phyloP scores from a whole-genome alignment of 176 grass and related monocot species.

The Phragmites australis region DNA sequence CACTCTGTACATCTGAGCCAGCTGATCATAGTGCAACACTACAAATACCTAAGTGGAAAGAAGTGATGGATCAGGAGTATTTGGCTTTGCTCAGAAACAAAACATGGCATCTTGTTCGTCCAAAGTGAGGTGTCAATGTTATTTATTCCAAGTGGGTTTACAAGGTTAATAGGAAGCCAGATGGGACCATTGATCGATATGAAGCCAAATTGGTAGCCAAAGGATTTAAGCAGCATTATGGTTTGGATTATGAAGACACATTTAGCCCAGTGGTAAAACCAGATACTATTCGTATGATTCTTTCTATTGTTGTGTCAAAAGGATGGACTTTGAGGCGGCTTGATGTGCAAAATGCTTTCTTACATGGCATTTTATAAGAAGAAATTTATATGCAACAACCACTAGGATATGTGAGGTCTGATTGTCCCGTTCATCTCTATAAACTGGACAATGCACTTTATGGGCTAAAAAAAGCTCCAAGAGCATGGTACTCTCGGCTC shows the following conservation, averaged over 20 bases:
- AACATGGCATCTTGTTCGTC: not conserved
- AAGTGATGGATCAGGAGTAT: not conserved
- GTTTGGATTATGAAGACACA: not conserved
- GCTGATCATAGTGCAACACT: too few relatives aligned
- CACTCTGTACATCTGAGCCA: too few relatives aligned
- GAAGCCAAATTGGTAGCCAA: conserved; percentile 8
- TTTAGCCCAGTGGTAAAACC: conserved; percentile 1
- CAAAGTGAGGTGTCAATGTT: not conserved
- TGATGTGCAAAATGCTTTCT: too few relatives aligned
- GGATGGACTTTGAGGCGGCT: not conserved
- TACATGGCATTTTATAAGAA: too few relatives aligned
- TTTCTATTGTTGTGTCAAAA: not conserved
- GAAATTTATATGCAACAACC: not conserved
- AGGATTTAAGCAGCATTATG: not conserved
- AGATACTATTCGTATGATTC: not conserved
- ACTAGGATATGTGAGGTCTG: not conserved
- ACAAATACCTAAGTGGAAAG: not conserved
- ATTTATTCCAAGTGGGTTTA: conserved; percentile 3
- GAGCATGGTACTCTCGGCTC: too few relatives aligned
- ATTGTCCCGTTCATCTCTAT: too few relatives aligned
- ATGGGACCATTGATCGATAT: not conserved
- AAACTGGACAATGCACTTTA: too few relatives aligned
- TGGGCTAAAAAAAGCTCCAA: too few relatives aligned
- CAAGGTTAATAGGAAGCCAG: not conserved
- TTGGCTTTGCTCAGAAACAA: not conserved